A percentile compares a stretch with the other conserved stretches of the same genome.
Conservation (phyloP, 192 early-diverging fungal species). For the Coemansia sp. region DNA sequence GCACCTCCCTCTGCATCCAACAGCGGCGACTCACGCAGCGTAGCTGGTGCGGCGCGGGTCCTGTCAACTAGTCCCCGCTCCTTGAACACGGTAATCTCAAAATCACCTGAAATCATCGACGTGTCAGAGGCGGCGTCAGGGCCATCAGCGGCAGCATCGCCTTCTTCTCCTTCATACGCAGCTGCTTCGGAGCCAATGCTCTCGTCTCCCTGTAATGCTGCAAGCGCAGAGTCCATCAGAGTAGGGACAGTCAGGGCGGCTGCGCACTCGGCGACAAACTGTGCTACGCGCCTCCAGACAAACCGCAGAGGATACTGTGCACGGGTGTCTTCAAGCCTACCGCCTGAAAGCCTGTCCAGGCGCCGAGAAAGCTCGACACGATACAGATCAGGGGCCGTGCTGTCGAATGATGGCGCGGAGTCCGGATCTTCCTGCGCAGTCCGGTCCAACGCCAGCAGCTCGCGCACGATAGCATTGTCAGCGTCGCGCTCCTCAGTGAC, state of each 20-base stretch:
- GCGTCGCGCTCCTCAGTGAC: slow-evolving; percentile 22
- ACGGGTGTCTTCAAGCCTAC: slow-evolving; percentile 27
- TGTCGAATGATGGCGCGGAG: slow-evolving; percentile 2
- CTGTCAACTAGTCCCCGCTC: not conserved
- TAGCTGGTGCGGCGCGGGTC: not conserved
- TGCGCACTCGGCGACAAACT: slow-evolving; percentile 20
- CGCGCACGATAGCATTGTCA: slow-evolving; percentile 11
- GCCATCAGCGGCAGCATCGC: not conserved
- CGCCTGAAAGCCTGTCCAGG: slow-evolving; percentile 42
- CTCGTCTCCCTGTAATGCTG: not conserved
- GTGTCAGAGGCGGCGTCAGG: not conserved
- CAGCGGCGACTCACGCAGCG: not conserved
- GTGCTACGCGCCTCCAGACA: slow-evolving; percentile 12
- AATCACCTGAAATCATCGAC: slow-evolving; percentile 11
- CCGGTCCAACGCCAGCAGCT: slow-evolving; percentile 19
- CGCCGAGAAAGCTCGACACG: slow-evolving; percentile 24
- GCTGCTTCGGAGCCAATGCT: not conserved
- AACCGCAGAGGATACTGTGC: slow-evolving; percentile 17
- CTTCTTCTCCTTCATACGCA: not conserved
- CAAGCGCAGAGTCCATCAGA: not conserved
- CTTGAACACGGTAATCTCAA: slow-evolving; percentile 37
- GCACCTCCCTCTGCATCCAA: not conserved
- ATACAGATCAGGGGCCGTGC: slow-evolving; percentile 10
- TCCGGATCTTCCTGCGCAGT: not conserved
- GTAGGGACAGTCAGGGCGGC: slow-evolving; percentile 4